Evolutionary conservation across 78 protist species (phyloP), one percentile per base, ranked within the genome.

Genomic region (Dictyostelium firmibasis): DNA sequence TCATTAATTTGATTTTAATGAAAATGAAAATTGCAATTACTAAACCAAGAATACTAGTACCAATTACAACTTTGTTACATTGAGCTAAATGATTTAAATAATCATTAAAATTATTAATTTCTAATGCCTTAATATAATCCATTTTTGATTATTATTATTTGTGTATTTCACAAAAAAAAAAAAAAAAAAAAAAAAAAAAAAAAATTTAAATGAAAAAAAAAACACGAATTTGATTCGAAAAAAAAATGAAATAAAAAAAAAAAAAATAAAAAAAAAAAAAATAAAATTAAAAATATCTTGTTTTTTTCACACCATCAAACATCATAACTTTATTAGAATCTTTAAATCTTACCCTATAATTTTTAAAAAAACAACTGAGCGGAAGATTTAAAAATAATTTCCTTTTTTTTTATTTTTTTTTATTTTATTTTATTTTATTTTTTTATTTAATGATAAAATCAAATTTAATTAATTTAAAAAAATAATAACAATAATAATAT

Each of bases 1-100:
- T 83, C 83, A 88, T 41, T 29, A 88, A 41, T n/a, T 74, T 29
- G 18, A 88, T 81, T 75, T 88, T 78, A 36, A 88, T 67, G 33
- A 88, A 88, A 35, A 88, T 16, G 64, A 60, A 88, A 13, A 88
- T 44, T 3, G 86, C 23, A 13, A 88, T 9, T 2, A 88, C 94
- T 35, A 88, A 81, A 23, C 53, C 69, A 25, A 81, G 23, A 29
- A 88, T 64, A 13, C 78, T 47, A 0, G 75, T 75, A 50, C 50
- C 77, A 25, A 86, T 86, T 13, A 47, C 53, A 31, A 86, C 25
- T 76, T 74, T 57, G 36, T 86, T 38, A 36, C 44, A 18, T 76
- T 76, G 29, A 35, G 8, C 29, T 18, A 72, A 27, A 33, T 27
- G 43, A 72, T 72, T 72, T 16, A 33, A 16, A 72, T 18, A 72